Evolutionary conservation across 208 protist genomes (phyloP).

Genomic region (Willaertia magna): DNA sequence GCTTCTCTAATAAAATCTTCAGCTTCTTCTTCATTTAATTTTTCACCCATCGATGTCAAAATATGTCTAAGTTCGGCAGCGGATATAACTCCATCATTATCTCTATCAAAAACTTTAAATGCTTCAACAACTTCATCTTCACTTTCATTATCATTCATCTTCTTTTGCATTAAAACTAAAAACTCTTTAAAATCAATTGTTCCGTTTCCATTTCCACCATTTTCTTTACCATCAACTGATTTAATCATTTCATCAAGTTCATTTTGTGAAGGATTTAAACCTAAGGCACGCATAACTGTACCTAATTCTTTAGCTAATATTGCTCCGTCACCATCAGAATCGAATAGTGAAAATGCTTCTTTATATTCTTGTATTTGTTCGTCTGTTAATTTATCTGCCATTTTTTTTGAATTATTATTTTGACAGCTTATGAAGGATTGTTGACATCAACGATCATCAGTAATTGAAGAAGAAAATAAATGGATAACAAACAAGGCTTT

Average conservation of each 20-base stretch:
- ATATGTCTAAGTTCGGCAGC: conserved; percentile 78
- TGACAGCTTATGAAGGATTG: no score
- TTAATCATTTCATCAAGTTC: conserved; percentile 83
- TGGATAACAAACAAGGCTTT: no score
- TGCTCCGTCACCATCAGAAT: conserved; percentile 93
- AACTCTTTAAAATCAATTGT: conserved; percentile 69
- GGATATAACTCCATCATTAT: conserved; percentile 68
- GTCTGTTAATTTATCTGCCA: conserved; percentile 72
- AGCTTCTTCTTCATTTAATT: neutral
- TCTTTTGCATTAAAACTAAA: conserved; percentile 38
- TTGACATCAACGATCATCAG: no score
- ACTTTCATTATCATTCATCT: conserved; percentile 65
- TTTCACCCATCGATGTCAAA: conserved; percentile 68
- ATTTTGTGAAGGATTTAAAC: conserved; percentile 52
- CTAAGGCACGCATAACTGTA: conserved; percentile 95
- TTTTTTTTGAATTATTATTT: neutral
- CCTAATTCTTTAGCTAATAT: conserved; percentile 97
- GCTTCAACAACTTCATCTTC: conserved; percentile 81
- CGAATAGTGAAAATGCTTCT: conserved; percentile 99
- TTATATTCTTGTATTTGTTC: conserved; percentile 99
- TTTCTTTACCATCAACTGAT: conserved; percentile 66
- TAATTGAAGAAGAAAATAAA: no score
- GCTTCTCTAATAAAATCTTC: conserved; percentile 62
- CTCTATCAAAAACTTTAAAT: conserved; percentile 79
- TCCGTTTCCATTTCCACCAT: conserved; percentile 66